A percentile compares a stretch with the other conserved stretches of the same genome.
Evolutionary conservation across 176 grass and related monocot genomes (phyloP).

Genomic region (Bothriochloa decipiens): DNA sequence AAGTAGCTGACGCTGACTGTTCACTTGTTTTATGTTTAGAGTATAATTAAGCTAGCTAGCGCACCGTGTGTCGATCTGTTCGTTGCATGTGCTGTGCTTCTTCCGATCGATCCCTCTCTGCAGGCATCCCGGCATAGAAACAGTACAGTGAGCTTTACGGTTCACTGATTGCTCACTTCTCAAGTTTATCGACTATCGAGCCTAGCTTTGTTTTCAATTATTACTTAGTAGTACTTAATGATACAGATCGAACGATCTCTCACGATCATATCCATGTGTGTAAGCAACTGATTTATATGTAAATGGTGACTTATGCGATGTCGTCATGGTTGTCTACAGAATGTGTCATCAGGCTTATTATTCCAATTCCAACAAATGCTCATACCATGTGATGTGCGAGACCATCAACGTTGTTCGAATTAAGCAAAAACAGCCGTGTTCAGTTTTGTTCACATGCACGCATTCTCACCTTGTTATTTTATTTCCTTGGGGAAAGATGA

Average conservation of each 20-base stretch:
- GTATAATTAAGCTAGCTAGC: background rate
- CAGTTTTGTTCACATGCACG: conserved; percentile 29
- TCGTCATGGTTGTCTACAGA: conserved; percentile 19
- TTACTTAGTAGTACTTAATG: background rate
- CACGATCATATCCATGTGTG: background rate
- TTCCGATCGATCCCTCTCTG: conserved; percentile 9
- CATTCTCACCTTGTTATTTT: conserved; percentile 12
- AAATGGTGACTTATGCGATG: conserved; percentile 14
- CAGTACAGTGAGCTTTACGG: conserved; percentile 39
- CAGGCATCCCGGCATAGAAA: conserved; percentile 34
- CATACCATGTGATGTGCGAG: conserved; percentile 12
- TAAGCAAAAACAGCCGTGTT: background rate
- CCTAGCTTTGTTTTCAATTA: background rate
- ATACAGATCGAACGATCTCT: background rate
- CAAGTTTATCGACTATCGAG: background rate
- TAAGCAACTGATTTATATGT: conserved; percentile 1
- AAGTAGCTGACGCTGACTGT: conserved; percentile 25
- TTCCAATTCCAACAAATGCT: background rate
- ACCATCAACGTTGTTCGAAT: background rate
- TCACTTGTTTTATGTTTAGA: background rate
- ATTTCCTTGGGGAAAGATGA: background rate
- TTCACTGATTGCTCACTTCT: conserved; percentile 29
- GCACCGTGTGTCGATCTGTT: background rate
- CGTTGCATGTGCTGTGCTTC: conserved; percentile 21
- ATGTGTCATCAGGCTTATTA: conserved; percentile 1